Conservation (phyloP, 176 grass and related monocot genomes). For the Eremochloa ophiuroides region DNA sequence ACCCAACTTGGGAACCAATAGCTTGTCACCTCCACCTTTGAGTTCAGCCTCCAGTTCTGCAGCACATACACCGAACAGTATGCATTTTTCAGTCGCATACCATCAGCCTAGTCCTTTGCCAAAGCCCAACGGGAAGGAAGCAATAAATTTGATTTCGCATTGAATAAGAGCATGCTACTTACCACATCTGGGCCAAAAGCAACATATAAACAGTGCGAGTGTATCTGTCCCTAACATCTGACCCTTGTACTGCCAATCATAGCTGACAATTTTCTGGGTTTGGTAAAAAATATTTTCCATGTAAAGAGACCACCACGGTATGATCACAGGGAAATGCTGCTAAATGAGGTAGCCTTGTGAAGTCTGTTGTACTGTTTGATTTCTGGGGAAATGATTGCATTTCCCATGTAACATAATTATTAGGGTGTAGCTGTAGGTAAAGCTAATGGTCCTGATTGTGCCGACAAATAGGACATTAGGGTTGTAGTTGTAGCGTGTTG, state of each 20-base stretch:
- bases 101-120: constrained; percentile 38
- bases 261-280: not conserved
- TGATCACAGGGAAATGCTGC: not conserved
- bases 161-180: not conserved
- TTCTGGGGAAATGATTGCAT: constrained; percentile 14
- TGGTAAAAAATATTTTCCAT: constrained; percentile 11
- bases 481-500: constrained; percentile 26
- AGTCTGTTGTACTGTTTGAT: constrained; percentile 30
- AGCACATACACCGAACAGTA: constrained; percentile 14
- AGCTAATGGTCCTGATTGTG: constrained; percentile 33
- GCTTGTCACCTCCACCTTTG: constrained; percentile 35
- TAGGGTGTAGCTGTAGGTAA: constrained; percentile 45
- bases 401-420: constrained; percentile 45
- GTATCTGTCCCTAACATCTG: too few species aligned
- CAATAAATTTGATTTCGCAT: constrained; percentile 31
- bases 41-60: constrained; percentile 37
- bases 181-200: not conserved
- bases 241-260: not conserved
- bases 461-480: constrained; percentile 23
- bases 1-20: constrained; percentile 42
- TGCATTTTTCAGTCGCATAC: constrained; percentile 34
- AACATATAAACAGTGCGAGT: too few species aligned
- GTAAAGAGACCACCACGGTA: not conserved
- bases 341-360: constrained; percentile 15
- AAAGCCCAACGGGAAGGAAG: constrained; percentile 46